Evolutionary conservation across 1,284 basidiomycete species (phyloP).

Genomic region (Pisolithus thermaeus): DNA sequence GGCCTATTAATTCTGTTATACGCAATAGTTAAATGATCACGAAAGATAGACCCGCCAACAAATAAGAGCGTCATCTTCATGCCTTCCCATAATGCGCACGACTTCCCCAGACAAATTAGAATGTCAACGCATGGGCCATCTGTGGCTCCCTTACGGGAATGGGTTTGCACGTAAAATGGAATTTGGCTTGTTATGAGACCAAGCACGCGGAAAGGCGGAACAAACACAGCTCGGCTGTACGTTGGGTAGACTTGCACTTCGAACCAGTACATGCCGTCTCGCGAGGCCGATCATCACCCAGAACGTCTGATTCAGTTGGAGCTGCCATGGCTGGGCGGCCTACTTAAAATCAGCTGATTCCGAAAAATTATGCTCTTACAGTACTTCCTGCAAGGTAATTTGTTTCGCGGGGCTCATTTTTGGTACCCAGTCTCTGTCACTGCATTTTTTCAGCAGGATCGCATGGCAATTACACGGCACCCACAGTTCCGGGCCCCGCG

Average conservation of each 20-base stretch:
- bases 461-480: too few species aligned
- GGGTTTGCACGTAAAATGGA: conserved; percentile 85
- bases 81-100: conserved; percentile 97
- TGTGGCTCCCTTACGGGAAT: conserved; percentile 82
- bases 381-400: too few species aligned
- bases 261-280: conserved; percentile 16
- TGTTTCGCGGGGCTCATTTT: too few species aligned
- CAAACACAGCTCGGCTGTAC: conserved; percentile 44
- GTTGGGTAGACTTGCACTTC: conserved; percentile 4
- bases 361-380: too few species aligned
- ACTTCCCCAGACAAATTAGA: conserved; percentile 83
- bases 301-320: conserved; percentile 8
- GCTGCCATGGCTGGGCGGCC: conserved; percentile 12
- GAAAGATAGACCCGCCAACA: conserved; percentile 62
- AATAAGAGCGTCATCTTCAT: conserved; percentile 90
- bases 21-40: neutral
- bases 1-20: conserved; percentile 45
- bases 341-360: too few species aligned
- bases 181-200: conserved; percentile 90
- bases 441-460: too few species aligned
- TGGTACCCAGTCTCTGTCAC: too few species aligned
- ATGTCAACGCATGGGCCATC: conserved; percentile 80
- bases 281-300: conserved; percentile 15
- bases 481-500: too few species aligned
- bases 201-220: conserved; percentile 94